Base-by-base conservation (phyloP, 2,329 filamentous ascomycete species). In the Emergomyces pasteurianus region DNA sequence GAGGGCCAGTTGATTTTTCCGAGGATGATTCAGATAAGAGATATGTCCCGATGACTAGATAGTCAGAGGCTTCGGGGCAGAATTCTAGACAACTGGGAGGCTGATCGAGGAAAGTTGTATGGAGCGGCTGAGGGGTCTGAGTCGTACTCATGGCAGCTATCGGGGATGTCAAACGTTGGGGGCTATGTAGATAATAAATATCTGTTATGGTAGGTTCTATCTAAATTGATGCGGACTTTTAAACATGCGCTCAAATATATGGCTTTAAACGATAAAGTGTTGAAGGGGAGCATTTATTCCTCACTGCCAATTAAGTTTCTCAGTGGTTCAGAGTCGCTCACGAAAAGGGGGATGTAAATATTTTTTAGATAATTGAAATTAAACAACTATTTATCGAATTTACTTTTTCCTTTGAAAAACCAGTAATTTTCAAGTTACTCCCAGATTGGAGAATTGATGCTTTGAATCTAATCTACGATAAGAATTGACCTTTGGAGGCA, bases 11-110 rank as follows among this genome's bases (percentile, higher is more conserved):
- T 23, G 63, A 67, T 42, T 67, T 65, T 18, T 68, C 68, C 12
- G 65, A 66, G 53, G 71, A 69, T 23, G 64, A 66, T 61, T 76
- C 70, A 28, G 70, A 70, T 40, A 96, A 80, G 64, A 87, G 83
- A 73, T 96, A 96, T 1, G 92, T 96, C 46, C 92, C 92, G 55
- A 96, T 82, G 0, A 95, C 79, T 65, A 95, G 86, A 68, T 86
- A 83, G 0, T 84, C 75, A 0, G 83, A 82, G 61, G 84, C 63
- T 10, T 67, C 64, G 2, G 72, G 74, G 52, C 73, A 76, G 60
- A 77, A 78, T 63, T 77, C 73, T 0, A 78, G 69, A 62, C 76
- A 78, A 64, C 76, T 78, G 2, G 76, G 76, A 16, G 75, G 76
- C 60, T 75, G 71, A 59, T 78, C 73, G 8, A 77, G 67, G 58